Conservation (phyloP, 2,329 filamentous ascomycete genomes). For the Cladosporium sp. region DNA sequence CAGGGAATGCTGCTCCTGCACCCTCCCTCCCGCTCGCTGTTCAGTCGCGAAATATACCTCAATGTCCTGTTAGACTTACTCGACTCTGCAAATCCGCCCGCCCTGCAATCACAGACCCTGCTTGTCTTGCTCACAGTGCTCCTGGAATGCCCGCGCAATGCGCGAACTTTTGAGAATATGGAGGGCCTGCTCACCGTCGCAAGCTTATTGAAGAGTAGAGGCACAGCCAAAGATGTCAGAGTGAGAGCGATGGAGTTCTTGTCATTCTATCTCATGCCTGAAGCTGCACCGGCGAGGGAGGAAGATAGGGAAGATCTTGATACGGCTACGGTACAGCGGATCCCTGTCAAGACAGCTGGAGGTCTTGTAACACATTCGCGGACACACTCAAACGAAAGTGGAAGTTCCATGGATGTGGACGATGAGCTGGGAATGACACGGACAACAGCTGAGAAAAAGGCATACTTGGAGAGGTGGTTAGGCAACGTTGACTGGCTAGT, state of each 20-base stretch:
- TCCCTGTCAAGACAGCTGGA: constrained; percentile 21
- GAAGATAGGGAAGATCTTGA: constrained; percentile 23
- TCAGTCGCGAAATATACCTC: constrained; percentile 89
- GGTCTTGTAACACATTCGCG: constrained; percentile 18
- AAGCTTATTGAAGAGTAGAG: constrained; percentile 83
- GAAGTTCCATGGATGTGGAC: constrained; percentile 30
- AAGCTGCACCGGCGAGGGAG: constrained; percentile 43
- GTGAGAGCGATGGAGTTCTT: constrained; percentile 95
- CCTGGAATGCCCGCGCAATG: constrained; percentile 80
- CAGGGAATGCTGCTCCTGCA: constrained; percentile 86
- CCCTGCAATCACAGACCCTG: constrained; percentile 84
- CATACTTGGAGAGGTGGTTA: constrained; percentile 7
- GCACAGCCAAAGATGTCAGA: constrained; percentile 83
- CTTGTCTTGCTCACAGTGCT: constrained; percentile 86
- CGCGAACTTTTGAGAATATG: constrained; percentile 83
- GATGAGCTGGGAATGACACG: constrained; percentile 45
- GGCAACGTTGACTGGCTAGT: constrained; percentile 11
- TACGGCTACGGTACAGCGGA: constrained; percentile 23
- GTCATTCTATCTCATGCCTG: constrained; percentile 98
- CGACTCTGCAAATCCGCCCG: constrained; percentile 81
- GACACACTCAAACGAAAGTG: constrained; percentile 30
- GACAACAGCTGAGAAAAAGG: constrained; percentile 76
- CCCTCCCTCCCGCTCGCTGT: constrained; percentile 80
- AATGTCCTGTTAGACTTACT: constrained; percentile 94
- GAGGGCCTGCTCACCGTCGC: constrained; percentile 90